Percentiles rank a stretch among this genome's conserved stretches.
phyloP scores from a whole-genome alignment of 345 rosid species.

The Chamaenerion angustifolium region DNA sequence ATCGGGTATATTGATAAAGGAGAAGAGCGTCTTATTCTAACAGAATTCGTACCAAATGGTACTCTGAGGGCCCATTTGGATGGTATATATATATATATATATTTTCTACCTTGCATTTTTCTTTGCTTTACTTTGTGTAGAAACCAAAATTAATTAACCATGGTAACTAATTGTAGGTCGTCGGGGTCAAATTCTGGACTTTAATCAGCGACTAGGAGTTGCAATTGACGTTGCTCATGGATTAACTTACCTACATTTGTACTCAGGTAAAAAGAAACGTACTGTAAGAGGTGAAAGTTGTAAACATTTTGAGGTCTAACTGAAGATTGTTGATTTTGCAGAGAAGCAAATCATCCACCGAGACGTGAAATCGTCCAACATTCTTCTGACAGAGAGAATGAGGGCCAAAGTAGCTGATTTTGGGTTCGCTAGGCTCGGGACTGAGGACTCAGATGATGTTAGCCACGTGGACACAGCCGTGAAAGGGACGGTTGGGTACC shows the following conservation, averaged over 20 bases:
- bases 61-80: slow-evolving; percentile 95
- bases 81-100: slow-evolving; percentile 53
- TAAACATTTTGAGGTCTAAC: neutral
- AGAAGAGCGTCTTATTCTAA: slow-evolving; percentile 73
- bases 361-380: slow-evolving; percentile 88
- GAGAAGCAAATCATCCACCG: slow-evolving; percentile 91
- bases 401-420: slow-evolving; percentile 96
- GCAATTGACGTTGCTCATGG: slow-evolving; percentile 94
- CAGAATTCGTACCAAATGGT: slow-evolving; percentile 86
- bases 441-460: slow-evolving; percentile 32
- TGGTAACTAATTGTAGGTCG: slow-evolving; percentile 29
- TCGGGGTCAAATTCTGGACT: slow-evolving; percentile 57
- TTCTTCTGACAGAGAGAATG: slow-evolving; percentile 81
- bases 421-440: slow-evolving; percentile 81
- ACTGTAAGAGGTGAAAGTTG: too few relatives aligned
- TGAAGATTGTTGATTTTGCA: slow-evolving; percentile 12
- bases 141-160: neutral
- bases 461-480: slow-evolving; percentile 72
- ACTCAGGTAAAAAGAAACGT: slow-evolving; percentile 44
- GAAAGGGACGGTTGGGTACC: slow-evolving; percentile 94
- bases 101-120: neutral
- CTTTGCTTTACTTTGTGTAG: neutral
- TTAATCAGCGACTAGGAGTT: slow-evolving; percentile 87
- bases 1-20: slow-evolving; percentile 79
- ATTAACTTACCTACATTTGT: slow-evolving; percentile 79